These are phyloP conservation scores for Colletotrichum endophyticum DNA, from an alignment of 2,329 filamentous ascomycete species.

Conservation along the genomic window DNA sequence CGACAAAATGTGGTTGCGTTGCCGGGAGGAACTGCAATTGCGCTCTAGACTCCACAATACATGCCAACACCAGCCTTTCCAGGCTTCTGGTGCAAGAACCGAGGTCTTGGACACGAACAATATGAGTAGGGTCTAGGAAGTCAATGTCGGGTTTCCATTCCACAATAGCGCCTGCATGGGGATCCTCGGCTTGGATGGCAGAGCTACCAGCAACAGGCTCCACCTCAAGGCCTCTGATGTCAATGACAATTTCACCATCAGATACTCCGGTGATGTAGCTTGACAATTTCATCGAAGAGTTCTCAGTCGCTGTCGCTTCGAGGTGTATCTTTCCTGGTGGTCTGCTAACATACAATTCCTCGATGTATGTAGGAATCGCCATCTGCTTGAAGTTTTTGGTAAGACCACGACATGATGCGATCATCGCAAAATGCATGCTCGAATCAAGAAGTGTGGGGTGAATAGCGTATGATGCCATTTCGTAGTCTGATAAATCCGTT, in stretches of 20 bases:
- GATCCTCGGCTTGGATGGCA: not conserved
- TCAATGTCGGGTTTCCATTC: slow-evolving; percentile 15
- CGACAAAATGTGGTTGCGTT: not conserved
- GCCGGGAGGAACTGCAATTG: slow-evolving; percentile 8
- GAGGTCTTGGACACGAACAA: not conserved
- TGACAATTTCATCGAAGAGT: not conserved
- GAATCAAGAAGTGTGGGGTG: slow-evolving; percentile 44
- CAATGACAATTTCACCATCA: not conserved
- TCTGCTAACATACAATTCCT: not conserved
- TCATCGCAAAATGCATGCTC: slow-evolving; percentile 32
- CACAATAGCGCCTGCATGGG: not conserved
- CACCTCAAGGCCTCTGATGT: not conserved
- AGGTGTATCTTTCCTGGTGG: not conserved
- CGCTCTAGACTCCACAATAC: slow-evolving; percentile 1
- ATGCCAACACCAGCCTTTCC: not conserved
- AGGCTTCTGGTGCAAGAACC: not conserved
- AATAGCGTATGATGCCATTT: slow-evolving; percentile 27
- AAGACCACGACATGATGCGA: slow-evolving; percentile 19
- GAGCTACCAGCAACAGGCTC: not conserved
- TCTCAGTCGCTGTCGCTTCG: not conserved
- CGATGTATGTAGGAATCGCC: not conserved
- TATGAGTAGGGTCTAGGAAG: not conserved
- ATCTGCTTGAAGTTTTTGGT: not conserved
- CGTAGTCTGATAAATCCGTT: not conserved
- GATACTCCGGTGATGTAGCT: not conserved